phyloP scores from a whole-genome alignment of 192 early-diverging fungal species.

The Coemansia sp. region DNA sequence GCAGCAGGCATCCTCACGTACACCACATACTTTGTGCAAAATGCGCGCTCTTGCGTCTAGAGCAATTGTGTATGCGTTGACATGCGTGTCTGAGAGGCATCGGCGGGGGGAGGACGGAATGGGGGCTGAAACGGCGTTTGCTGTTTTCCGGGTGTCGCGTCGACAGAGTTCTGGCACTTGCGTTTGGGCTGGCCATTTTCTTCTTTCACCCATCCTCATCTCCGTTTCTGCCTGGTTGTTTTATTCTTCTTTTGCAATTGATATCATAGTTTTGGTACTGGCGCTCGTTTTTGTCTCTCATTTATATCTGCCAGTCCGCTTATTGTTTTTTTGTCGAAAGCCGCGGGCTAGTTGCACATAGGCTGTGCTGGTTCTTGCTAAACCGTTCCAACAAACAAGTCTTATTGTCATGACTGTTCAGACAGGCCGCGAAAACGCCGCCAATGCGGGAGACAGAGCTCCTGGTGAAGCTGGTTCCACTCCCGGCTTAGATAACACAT shows the following conservation, averaged over 20 bases:
- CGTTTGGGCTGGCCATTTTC: not conserved
- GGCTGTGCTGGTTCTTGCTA: not conserved
- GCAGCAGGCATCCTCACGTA: not conserved
- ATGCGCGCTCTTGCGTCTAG: no score
- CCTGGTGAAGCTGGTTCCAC: not conserved
- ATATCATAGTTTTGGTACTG: no score
- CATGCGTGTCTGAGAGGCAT: not conserved
- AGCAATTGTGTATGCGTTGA: not conserved
- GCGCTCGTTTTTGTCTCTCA: no score
- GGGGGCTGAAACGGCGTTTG: not conserved
- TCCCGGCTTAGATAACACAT: not conserved
- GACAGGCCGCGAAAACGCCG: constrained; percentile 13
- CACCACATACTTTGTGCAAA: no score
- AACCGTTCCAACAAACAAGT: not conserved
- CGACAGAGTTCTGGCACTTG: not conserved
- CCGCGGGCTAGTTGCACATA: no score
- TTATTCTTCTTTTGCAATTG: not conserved
- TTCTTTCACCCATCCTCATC: not conserved
- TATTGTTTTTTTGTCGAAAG: no score
- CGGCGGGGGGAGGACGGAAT: not conserved
- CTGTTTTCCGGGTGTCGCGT: not conserved
- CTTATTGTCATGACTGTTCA: constrained; percentile 20
- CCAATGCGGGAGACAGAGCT: not conserved
- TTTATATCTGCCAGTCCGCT: no score
- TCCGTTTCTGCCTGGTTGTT: not conserved